Percentiles rank a stretch among this genome's conserved stretches.
Evolutionary conservation across 2,329 filamentous ascomycete genomes (phyloP).

Genomic region (Arthroderma uncinatum): DNA sequence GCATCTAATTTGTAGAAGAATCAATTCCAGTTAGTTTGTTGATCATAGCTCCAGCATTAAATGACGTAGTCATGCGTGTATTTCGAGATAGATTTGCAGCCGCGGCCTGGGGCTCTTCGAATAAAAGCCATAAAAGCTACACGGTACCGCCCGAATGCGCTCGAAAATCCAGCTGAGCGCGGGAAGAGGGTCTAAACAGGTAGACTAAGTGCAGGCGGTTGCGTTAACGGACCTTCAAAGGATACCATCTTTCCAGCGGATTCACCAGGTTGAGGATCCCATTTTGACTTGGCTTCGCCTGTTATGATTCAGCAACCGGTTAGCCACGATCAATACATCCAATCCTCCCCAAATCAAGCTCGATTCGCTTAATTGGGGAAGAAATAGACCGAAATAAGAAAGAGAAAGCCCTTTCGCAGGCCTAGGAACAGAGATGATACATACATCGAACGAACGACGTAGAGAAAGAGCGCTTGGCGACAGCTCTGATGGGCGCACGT

Average conservation of each 20-base stretch:
- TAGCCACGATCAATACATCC: slow-evolving; percentile 5
- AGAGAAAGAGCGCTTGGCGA: slow-evolving; percentile 37
- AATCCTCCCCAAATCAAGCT: not conserved
- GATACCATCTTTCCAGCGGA: slow-evolving; percentile 34
- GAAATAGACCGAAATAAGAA: not conserved
- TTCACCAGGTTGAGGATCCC: slow-evolving; percentile 28
- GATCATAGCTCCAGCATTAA: not conserved
- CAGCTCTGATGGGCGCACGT: slow-evolving; percentile 34
- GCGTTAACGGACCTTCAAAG: slow-evolving; percentile 34
- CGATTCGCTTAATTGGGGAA: slow-evolving; percentile 7
- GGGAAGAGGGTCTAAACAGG: not conserved
- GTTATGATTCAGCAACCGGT: slow-evolving; percentile 14
- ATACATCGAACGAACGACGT: slow-evolving; percentile 37
- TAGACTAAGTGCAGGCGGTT: not conserved
- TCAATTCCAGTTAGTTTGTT: not conserved
- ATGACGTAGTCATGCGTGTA: not conserved
- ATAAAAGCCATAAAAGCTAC: not conserved
- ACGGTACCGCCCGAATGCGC: not conserved
- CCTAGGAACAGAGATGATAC: slow-evolving; percentile 21
- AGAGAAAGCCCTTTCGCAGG: no score
- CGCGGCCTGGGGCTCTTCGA: not conserved
- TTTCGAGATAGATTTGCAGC: not conserved
- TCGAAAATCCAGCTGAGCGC: not conserved
- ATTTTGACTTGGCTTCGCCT: slow-evolving; percentile 25
- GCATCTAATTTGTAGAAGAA: slow-evolving; percentile 53